Evolutionary conservation across 176 grass and related monocot species (phyloP), one percentile per base, ranked within the genome.

Genomic region (Carex pumila): DNA sequence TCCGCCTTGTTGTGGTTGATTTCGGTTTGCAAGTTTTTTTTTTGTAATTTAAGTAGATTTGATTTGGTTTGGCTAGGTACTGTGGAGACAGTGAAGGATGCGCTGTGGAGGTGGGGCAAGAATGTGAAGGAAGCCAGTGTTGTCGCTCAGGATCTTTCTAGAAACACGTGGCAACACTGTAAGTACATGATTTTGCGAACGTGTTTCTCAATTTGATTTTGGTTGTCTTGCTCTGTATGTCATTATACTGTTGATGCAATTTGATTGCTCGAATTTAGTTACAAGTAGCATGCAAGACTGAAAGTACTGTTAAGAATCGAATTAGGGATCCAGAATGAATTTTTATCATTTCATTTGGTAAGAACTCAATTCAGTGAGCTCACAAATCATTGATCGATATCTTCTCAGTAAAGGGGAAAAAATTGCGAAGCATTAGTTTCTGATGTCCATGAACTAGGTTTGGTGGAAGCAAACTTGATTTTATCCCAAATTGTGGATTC

Each of bases 111-210:
- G 79, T 95, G 91, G 94, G 91, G 94, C 21, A 97, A 91, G 87
- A 88, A 92, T 18, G 69, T 93, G 79, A 91, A 86, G 83, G 93
- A 93, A 81, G 90, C 94, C 1, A 86, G 91, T 29, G 89, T 85
- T 88, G 82, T 89, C 80, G 87, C 92, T 63, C 91, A 93, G 91
- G 90, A 92, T 88, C 88, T 97, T 68, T 93, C 91, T 54, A 85
- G 81, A 15, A 92, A 97, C 89, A 97, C 94, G 61, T 97, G 94
- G 94, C 94, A 97, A 64, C 94, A 97, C 83, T 92, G 93, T 95
- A 78, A 89, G 90, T 92, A 78, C 82, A 65, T 34, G n/a, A 36
- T 15, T 39, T 72, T 53, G 17, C 12, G 18, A 83, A 31, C n/a
- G 41, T 37, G 10, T 32, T 39, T 25, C 41, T 19, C 21, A 58